Evolutionary conservation across 257 asterid species (phyloP).

Genomic region (Cordia subcordata): DNA sequence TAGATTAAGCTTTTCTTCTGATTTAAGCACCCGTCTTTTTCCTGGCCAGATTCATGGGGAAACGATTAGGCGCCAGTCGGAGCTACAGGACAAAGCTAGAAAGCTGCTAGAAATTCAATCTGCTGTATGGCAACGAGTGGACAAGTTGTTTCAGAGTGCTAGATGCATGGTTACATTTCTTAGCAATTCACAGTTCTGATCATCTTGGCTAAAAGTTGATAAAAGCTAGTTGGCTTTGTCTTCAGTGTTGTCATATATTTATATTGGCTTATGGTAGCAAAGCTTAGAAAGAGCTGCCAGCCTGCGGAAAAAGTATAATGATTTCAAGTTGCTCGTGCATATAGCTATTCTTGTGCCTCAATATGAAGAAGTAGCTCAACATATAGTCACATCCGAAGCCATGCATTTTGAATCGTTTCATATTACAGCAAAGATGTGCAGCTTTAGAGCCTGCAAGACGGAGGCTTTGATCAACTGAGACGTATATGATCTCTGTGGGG

Average conservation of each 20-base stretch:
- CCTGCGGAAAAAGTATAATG: too few relatives aligned
- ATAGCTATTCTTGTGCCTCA: too few relatives aligned
- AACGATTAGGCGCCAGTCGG: constrained; percentile 52
- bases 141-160: constrained; percentile 62
- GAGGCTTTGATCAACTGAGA: too few relatives aligned
- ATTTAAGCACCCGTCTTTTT: constrained; percentile 1
- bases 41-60: constrained; percentile 78
- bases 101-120: constrained; percentile 66
- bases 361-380: too few relatives aligned
- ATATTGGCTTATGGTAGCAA: too few relatives aligned
- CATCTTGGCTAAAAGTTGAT: background rate
- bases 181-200: constrained; percentile 73
- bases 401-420: too few relatives aligned
- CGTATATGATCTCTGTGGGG: too few relatives aligned
- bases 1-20: background rate
- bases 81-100: constrained; percentile 53
- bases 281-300: too few relatives aligned
- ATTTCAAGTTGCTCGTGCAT: too few relatives aligned
- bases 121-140: constrained; percentile 67
- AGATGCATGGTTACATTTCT: constrained; percentile 79
- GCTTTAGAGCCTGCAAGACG: too few relatives aligned
- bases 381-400: too few relatives aligned
- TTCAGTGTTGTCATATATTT: background rate
- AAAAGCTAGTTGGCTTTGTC: background rate
- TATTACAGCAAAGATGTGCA: too few relatives aligned